phyloP scores from a whole-genome alignment of 202 grass and related monocot genomes.

The Digitaria exilis region DNA sequence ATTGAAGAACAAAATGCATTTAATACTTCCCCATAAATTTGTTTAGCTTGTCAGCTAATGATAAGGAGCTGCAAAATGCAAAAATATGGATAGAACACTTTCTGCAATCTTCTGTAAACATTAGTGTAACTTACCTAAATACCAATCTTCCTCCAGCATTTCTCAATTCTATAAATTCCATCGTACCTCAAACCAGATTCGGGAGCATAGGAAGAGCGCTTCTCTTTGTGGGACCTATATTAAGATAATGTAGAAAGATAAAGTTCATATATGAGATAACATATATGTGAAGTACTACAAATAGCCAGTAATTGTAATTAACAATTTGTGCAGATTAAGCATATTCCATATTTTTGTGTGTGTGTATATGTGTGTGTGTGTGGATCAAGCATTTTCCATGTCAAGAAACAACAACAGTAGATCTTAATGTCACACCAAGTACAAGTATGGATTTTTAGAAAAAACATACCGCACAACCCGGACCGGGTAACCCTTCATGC shows the following conservation, averaged over 20 bases:
- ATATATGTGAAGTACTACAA: not conserved
- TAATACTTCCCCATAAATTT: not conserved
- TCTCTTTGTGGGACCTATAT: slow-evolving; percentile 88
- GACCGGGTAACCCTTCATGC: slow-evolving; percentile 75
- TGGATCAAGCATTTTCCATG: too few species aligned
- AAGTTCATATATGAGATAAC: not conserved
- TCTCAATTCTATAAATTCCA: slow-evolving; percentile 90
- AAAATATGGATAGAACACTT: too few species aligned
- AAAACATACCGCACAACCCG: slow-evolving; percentile 76
- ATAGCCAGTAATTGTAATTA: too few species aligned
- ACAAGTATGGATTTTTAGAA: not conserved
- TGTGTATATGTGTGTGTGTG: too few species aligned
- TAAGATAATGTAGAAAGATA: too few species aligned
- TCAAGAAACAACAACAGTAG: not conserved
- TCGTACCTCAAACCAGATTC: slow-evolving; percentile 83
- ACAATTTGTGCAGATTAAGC: too few species aligned
- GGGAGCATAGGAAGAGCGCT: slow-evolving; percentile 88
- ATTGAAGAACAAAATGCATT: not conserved
- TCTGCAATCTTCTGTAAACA: too few species aligned
- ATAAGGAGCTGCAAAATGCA: too few species aligned
- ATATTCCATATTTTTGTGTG: too few species aligned
- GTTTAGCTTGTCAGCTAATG: too few species aligned
- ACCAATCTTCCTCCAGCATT: slow-evolving; percentile 88
- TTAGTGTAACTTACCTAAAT: slow-evolving; percentile 57
- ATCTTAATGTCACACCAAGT: not conserved